These are phyloP conservation scores for Eudorina sp. DNA, from an alignment of 139 green algal genomes.

Conservation along the genomic window DNA sequence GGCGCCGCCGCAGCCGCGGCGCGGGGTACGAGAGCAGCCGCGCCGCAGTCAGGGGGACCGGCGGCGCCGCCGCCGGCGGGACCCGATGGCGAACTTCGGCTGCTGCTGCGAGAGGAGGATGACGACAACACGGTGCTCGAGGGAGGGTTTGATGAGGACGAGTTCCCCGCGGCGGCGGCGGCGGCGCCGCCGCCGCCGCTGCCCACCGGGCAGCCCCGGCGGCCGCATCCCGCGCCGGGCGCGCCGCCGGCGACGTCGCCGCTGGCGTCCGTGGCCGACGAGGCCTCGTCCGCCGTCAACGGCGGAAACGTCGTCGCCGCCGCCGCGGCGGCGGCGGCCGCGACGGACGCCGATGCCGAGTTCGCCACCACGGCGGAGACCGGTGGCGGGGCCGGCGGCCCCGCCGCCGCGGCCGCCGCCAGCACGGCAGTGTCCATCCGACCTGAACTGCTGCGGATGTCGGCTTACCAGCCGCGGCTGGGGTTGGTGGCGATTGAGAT, in stretches of 20 bases:
- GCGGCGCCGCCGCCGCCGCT: background rate
- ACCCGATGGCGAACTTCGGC: background rate
- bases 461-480: constrained; percentile 12
- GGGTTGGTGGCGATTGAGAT: constrained; percentile 40
- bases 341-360: background rate
- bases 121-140: background rate
- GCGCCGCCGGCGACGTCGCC: background rate
- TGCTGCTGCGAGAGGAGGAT: background rate
- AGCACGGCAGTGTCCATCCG: background rate
- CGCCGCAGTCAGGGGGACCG: too few species aligned
- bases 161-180: background rate
- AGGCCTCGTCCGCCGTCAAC: background rate
- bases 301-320: background rate
- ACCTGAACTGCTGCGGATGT: constrained; percentile 29
- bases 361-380: background rate
- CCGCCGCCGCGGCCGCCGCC: background rate
- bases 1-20: background rate
- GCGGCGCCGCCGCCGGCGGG: background rate
- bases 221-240: too few species aligned
- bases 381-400: background rate
- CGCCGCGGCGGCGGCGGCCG: background rate
- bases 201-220: background rate
- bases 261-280: background rate
- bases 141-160: constrained; percentile 25
- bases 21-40: background rate